phyloP scores from a whole-genome alignment of 2,329 filamentous ascomycete species.

The Colletotrichum camelliae region DNA sequence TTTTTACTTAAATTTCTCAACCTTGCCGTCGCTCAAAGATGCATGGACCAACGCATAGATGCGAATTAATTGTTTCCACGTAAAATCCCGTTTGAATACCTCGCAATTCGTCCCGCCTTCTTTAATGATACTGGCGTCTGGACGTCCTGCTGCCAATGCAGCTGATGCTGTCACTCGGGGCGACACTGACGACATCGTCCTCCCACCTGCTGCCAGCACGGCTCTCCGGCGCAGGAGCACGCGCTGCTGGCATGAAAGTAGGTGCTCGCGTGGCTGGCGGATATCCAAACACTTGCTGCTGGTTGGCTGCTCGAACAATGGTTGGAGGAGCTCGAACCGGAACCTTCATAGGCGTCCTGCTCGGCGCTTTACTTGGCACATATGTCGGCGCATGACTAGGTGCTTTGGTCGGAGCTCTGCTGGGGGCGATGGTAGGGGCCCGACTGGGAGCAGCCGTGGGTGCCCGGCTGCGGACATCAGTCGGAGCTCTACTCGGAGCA shows the following conservation, averaged over 20 bases:
- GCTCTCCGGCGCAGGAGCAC: slow-evolving; percentile 46
- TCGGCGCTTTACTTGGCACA: slow-evolving; percentile 2
- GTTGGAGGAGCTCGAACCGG: not conserved
- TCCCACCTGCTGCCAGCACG: slow-evolving; percentile 47
- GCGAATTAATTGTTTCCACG: not conserved
- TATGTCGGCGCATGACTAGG: not conserved
- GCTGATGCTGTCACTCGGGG: slow-evolving; percentile 67
- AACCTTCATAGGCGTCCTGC: slow-evolving; percentile 7
- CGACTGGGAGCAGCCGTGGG: not conserved
- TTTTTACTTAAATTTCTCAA: not conserved
- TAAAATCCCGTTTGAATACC: not conserved
- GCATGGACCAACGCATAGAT: not conserved
- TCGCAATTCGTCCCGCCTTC: not conserved
- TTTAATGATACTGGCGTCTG: slow-evolving; percentile 29
- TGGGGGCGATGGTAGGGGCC: not conserved
- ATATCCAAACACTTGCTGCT: slow-evolving; percentile 14
- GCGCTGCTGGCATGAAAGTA: slow-evolving; percentile 33
- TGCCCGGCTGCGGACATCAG: not conserved
- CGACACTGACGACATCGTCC: slow-evolving; percentile 58
- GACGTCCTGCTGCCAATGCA: slow-evolving; percentile 55
- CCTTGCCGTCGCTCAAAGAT: not conserved
- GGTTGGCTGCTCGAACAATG: not conserved
- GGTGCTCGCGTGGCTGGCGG: slow-evolving; percentile 25
- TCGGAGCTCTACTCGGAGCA: not conserved
- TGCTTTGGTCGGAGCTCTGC: not conserved